Evolutionary conservation across 179 eudicot species (phyloP).

Genomic region (Silene noctiflora): DNA sequence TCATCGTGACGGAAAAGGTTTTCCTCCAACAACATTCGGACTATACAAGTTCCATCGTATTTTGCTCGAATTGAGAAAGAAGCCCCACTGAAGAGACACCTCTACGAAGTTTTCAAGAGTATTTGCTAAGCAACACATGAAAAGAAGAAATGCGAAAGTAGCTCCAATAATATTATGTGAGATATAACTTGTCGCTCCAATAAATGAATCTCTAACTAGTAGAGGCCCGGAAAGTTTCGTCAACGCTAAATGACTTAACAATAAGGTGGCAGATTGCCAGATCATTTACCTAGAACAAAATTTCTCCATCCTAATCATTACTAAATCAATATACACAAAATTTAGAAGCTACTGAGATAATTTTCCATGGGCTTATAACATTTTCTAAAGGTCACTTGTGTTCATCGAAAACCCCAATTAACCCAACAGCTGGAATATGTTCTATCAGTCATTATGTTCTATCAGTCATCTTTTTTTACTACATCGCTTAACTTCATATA

Average conservation of each 20-base stretch:
- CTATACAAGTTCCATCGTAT: not conserved
- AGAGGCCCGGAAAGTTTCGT: not conserved
- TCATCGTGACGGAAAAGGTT: not conserved
- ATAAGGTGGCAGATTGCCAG: not conserved
- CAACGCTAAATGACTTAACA: not conserved
- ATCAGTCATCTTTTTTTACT: not conserved
- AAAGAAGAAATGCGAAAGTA: not conserved
- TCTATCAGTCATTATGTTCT: not conserved
- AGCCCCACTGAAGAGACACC: not conserved
- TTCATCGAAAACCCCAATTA: no score
- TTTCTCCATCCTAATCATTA: not conserved
- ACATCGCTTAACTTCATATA: not conserved
- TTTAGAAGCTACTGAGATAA: not conserved
- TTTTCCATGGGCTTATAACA: not conserved
- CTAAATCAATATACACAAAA: not conserved
- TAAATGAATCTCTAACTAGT: not conserved
- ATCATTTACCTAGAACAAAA: not conserved
- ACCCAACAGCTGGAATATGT: constrained; percentile 1
- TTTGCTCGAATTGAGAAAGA: not conserved
- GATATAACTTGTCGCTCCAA: not conserved
- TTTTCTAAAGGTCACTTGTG: not conserved
- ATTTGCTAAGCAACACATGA: not conserved
- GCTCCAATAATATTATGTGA: not conserved
- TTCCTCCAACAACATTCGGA: not conserved
- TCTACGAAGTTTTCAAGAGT: not conserved